Conservation (phyloP, 2,329 filamentous ascomycete genomes). For the Diplodia scrobiculata region DNA sequence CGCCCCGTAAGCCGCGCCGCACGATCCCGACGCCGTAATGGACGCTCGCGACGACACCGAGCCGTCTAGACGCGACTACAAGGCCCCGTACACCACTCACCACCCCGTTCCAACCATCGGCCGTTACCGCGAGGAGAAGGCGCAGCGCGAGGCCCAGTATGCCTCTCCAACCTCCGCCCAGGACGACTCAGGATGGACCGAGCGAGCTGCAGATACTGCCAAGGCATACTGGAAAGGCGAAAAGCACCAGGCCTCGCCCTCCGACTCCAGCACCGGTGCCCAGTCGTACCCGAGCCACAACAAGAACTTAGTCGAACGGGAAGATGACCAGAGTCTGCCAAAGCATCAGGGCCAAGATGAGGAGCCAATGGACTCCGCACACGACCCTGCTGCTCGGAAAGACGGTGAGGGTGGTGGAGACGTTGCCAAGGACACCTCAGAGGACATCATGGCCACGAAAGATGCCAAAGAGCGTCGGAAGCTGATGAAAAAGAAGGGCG, state of each 20-base stretch:
- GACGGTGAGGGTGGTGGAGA: conserved; percentile 33
- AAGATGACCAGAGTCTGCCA: conserved; percentile 18
- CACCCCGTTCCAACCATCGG: conserved; percentile 53
- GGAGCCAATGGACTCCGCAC: conserved; percentile 33
- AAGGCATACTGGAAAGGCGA: conserved; percentile 40
- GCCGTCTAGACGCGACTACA: conserved; percentile 42
- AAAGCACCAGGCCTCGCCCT: conserved; percentile 28
- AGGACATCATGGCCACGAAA: conserved; percentile 41
- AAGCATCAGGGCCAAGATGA: conserved; percentile 37
- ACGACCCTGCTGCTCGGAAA: conserved; percentile 32
- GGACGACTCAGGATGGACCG: conserved; percentile 40
- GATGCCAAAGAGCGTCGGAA: conserved; percentile 54
- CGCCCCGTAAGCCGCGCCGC: background rate
- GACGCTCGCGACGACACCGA: conserved; percentile 50
- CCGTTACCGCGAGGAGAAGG: conserved; percentile 52
- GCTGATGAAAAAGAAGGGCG: conserved; percentile 52
- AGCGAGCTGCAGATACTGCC: conserved; percentile 44
- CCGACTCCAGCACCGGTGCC: conserved; percentile 35
- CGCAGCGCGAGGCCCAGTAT: conserved; percentile 45
- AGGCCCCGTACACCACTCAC: conserved; percentile 48
- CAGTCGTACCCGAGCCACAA: conserved; percentile 43
- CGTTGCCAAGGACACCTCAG: conserved; percentile 50
- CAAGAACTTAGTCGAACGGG: conserved; percentile 42
- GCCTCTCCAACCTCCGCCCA: conserved; percentile 33
- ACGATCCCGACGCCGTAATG: conserved; percentile 35